Conservation (phyloP, 2,329 filamentous ascomycete species). For the Penicillium sclerotigenum region DNA sequence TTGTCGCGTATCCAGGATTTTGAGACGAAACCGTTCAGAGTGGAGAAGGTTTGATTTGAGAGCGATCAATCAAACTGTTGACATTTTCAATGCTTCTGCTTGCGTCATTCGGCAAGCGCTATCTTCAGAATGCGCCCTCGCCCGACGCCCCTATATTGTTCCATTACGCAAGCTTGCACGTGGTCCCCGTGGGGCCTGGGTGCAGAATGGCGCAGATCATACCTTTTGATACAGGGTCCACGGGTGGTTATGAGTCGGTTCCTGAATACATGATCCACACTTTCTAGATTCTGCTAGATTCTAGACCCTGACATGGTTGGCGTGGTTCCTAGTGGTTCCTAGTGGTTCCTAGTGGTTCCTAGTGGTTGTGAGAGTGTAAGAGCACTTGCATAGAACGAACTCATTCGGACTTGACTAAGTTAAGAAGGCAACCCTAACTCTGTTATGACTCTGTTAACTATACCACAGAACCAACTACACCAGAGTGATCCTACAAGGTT, state of each 20-base stretch:
- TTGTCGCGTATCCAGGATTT: not conserved
- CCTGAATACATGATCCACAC: constrained; percentile 48
- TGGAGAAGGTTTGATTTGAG: not conserved
- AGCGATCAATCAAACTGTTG: constrained; percentile 8
- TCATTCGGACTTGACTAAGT: not conserved
- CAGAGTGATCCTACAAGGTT: constrained; percentile 5
- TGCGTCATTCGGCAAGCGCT: constrained; percentile 18
- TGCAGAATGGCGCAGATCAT: constrained; percentile 33
- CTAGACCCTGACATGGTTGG: constrained; percentile 49
- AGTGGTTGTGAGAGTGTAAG: constrained; percentile 51
- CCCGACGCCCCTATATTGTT: constrained; percentile 37
- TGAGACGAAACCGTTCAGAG: too few species aligned
- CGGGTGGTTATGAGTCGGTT: constrained; percentile 49
- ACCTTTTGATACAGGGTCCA: constrained; percentile 43
- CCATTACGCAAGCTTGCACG: constrained; percentile 33
- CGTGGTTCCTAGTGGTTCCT: too few species aligned
- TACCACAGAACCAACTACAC: too few species aligned
- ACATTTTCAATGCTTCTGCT: constrained; percentile 8
- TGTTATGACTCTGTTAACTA: too few species aligned
- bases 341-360: constrained; percentile 48
- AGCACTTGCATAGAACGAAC: constrained; percentile 7
- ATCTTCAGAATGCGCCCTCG: constrained; percentile 31
- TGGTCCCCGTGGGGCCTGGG: constrained; percentile 45
- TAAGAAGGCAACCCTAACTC: constrained; percentile 28
- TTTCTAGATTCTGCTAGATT: constrained; percentile 48